Conservation (phyloP, 805 yeast species). For the Saturnispora saitoi region DNA sequence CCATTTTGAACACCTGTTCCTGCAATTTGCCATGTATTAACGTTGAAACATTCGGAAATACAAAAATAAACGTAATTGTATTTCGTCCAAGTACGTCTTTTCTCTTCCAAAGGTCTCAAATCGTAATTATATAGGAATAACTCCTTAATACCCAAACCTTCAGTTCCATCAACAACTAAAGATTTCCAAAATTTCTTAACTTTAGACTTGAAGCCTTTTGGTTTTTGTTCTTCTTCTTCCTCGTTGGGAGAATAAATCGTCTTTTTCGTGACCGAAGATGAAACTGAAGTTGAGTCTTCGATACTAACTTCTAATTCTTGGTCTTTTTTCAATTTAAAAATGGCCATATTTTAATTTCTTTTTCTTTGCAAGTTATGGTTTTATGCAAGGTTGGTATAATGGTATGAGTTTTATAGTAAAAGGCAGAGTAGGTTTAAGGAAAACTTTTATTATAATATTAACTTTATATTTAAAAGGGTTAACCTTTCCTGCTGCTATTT, state of each 20-base stretch:
- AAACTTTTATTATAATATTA: background rate
- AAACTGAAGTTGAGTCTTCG: background rate
- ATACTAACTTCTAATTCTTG: background rate
- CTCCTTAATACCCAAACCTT: constrained; percentile 42
- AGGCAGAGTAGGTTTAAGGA: background rate
- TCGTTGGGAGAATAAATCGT: background rate
- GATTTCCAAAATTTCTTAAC: background rate
- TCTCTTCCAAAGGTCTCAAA: constrained; percentile 26
- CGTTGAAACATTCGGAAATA: constrained; percentile 25
- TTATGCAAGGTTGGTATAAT: background rate
- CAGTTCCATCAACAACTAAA: constrained; percentile 20
- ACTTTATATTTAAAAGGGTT: background rate
- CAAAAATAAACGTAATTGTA: constrained; percentile 13
- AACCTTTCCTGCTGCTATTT: constrained; percentile 1
- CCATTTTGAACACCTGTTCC: constrained; percentile 27
- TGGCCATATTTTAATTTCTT: background rate
- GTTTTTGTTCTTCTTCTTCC: background rate
- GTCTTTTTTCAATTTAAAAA: background rate
- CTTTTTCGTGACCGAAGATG: background rate
- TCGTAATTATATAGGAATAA: constrained; percentile 44
- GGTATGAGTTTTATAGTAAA: background rate
- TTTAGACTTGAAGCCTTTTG: background rate
- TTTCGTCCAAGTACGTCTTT: constrained; percentile 27
- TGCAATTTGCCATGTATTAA: constrained; percentile 26
- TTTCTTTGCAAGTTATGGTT: background rate